Conservation (phyloP, 163 green algal species). For the Volvox carteri region DNA sequence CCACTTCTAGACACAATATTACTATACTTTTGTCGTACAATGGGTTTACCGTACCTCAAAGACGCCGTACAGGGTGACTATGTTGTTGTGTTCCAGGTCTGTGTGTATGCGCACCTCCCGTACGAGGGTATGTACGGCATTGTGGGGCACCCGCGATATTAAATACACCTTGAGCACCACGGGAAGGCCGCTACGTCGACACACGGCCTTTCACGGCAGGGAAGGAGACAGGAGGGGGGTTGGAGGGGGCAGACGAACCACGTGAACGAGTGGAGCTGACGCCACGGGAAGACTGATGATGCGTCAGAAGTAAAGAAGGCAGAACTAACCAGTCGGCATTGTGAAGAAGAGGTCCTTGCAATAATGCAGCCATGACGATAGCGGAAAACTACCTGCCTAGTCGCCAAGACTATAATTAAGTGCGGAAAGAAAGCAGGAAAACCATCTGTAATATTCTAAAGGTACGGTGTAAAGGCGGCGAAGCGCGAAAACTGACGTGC, state of each 20-base stretch:
- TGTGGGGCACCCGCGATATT: background rate
- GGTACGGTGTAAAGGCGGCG: background rate
- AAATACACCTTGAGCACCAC: conserved; percentile 53
- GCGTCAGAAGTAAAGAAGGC: no score
- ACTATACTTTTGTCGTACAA: no score
- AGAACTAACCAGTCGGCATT: no score
- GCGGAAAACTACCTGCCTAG: no score
- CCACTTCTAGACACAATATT: no score
- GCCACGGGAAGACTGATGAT: background rate
- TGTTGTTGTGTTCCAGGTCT: conserved; percentile 13
- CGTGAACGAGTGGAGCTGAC: background rate
- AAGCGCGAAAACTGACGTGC: no score
- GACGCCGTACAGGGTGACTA: conserved; percentile 41
- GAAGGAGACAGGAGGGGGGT: background rate
- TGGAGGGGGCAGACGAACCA: background rate
- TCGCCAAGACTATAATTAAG: no score
- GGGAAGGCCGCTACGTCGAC: background rate
- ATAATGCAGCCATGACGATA: no score
- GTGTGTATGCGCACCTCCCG: conserved; percentile 51
- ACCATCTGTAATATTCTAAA: no score
- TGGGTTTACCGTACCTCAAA: conserved; percentile 48
- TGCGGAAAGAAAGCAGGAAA: no score
- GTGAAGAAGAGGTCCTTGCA: no score
- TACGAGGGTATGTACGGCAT: conserved; percentile 22
- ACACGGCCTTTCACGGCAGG: conserved; percentile 6